A percentile compares a stretch with the other conserved stretches of the same genome.
These are phyloP conservation scores for Xylariales sp. DNA, from an alignment of 2,329 filamentous ascomycete genomes.

Conservation along the genomic window DNA sequence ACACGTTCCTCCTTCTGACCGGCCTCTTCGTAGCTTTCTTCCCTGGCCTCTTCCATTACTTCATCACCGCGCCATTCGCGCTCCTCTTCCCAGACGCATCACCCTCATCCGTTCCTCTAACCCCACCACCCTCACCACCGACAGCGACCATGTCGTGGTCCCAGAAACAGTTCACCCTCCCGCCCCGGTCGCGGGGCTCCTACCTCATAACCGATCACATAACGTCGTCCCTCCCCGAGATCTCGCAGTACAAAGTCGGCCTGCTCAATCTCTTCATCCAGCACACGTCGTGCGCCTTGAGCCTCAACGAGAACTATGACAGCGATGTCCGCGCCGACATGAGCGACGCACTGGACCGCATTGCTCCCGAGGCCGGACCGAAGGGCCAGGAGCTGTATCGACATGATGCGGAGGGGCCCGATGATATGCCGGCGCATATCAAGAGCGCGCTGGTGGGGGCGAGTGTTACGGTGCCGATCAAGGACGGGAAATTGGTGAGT, in stretches of 20 bases:
- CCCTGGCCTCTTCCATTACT: conserved; percentile 46
- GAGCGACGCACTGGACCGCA: conserved; percentile 86
- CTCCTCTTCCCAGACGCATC: conserved; percentile 24
- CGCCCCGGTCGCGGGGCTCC: conserved; percentile 70
- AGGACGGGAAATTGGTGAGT: conserved; percentile 69
- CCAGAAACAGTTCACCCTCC: conserved; percentile 81
- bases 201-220: conserved; percentile 86
- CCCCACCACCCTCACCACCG: conserved; percentile 7
- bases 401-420: conserved; percentile 79
- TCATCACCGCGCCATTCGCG: conserved; percentile 45
- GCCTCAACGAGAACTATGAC: conserved; percentile 89
- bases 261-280: conserved; percentile 88
- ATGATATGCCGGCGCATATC: conserved; percentile 97
- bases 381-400: conserved; percentile 73
- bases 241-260: conserved; percentile 78
- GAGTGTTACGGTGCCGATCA: conserved; percentile 86
- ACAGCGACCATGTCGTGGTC: conserved; percentile 65
- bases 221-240: conserved; percentile 67
- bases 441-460: conserved; percentile 87
- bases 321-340: conserved; percentile 84
- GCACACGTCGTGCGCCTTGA: conserved; percentile 88
- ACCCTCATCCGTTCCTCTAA: conserved; percentile 12
- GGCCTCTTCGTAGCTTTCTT: conserved; percentile 48
- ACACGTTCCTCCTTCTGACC: conserved; percentile 40
- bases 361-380: conserved; percentile 73